Percentiles rank a stretch among this genome's conserved stretches.
Conservation (phyloP, 2,329 filamentous ascomycete genomes). For the Tolypocladium capitatum region DNA sequence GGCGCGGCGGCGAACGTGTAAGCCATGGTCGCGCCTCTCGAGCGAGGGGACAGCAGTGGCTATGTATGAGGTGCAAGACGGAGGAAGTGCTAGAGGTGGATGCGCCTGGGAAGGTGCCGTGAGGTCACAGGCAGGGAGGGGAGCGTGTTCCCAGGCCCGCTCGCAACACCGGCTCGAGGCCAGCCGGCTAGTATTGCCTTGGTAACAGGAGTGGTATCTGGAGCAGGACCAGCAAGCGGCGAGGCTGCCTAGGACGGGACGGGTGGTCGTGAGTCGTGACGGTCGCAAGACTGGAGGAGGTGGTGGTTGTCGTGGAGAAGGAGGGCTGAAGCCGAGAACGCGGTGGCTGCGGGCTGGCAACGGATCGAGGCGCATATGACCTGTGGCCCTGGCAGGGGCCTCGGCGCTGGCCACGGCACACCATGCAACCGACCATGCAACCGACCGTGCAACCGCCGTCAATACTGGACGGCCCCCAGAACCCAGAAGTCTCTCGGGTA, state of each 20-base stretch:
- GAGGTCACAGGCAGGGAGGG: constrained; percentile 17
- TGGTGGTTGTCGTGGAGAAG: not conserved
- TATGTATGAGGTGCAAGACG: constrained; percentile 19
- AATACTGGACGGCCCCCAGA: too few relatives aligned
- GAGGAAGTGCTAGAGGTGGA: not conserved
- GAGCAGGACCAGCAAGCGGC: not conserved
- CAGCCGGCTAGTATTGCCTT: not conserved
- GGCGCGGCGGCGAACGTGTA: constrained; percentile 28
- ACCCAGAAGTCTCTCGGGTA: not conserved
- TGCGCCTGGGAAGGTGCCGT: constrained; percentile 10
- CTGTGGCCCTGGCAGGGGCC: not conserved
- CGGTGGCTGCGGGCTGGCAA: not conserved
- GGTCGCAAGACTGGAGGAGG: not conserved
- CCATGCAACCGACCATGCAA: not conserved
- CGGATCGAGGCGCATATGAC: not conserved
- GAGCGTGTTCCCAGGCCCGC: constrained; percentile 16
- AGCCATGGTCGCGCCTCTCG: constrained; percentile 24
- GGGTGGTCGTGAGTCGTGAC: not conserved
- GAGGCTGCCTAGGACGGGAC: not conserved
- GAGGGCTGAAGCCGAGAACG: not conserved
- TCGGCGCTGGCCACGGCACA: not conserved
- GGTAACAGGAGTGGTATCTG: not conserved
- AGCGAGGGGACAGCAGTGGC: constrained; percentile 6
- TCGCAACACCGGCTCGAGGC: constrained; percentile 2
- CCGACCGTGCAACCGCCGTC: not conserved